Percentiles rank a stretch among this genome's conserved stretches.
Conservation (phyloP, 257 asterid species). For the Salvia splendens region DNA sequence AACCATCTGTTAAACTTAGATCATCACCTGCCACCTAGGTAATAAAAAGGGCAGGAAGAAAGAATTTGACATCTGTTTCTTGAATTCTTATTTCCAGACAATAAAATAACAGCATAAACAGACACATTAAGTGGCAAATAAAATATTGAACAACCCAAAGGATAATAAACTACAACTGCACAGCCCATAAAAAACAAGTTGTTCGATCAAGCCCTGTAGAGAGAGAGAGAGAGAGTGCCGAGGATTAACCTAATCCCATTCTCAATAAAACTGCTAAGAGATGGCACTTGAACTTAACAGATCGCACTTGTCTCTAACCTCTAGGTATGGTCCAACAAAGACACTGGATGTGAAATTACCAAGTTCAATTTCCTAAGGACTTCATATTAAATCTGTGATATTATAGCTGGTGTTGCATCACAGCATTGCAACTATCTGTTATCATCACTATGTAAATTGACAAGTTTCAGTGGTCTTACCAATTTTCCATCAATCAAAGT, state of each 20-base stretch:
- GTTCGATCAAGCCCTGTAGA: background rate
- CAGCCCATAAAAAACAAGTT: background rate
- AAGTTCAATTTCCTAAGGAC: background rate
- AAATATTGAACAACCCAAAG: background rate
- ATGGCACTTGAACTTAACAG: background rate
- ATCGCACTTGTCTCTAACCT: background rate
- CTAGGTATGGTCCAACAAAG: background rate
- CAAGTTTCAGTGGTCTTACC: slow-evolving; percentile 47
- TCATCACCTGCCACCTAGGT: slow-evolving; percentile 70
- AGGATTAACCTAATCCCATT: slow-evolving; percentile 11
- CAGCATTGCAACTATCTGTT: background rate
- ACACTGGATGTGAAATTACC: slow-evolving; percentile 15
- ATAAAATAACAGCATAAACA: slow-evolving; percentile 8
- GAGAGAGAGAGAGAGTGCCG: background rate
- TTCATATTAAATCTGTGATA: slow-evolving; percentile 21
- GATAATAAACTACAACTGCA: slow-evolving; percentile 3
- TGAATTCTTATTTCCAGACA: slow-evolving; percentile 14
- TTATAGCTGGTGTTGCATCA: slow-evolving; percentile 13
- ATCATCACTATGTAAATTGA: slow-evolving; percentile 20
- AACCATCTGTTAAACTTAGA: slow-evolving; percentile 50
- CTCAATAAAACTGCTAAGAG: background rate
- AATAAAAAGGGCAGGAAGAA: slow-evolving; percentile 30
- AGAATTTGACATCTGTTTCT: slow-evolving; percentile 17
- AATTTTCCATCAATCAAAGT: slow-evolving; percentile 76
- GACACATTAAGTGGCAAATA: slow-evolving; percentile 5